Evolutionary conservation across 208 protist species (phyloP).

Genomic region (Endotrypanum monterogeii): DNA sequence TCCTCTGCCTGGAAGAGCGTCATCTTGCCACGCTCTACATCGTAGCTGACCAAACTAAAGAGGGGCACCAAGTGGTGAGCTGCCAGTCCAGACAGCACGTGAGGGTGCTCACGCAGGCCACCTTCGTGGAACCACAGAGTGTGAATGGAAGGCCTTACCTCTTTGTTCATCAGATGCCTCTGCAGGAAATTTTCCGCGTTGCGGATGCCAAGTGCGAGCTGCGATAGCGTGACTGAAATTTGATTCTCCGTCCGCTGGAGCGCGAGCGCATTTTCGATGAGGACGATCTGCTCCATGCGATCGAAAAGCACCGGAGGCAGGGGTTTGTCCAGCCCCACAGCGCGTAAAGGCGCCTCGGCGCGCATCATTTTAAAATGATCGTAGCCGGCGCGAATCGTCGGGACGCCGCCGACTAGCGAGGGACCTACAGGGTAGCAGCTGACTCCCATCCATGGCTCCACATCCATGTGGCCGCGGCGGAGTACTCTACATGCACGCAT

Average conservation of each 20-base stretch:
- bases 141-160: conserved; percentile 83
- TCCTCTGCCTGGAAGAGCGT: conserved; percentile 69
- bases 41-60: conserved; percentile 85
- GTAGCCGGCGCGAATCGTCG: conserved; percentile 62
- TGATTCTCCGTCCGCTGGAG: conserved; percentile 84
- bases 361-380: conserved; percentile 70
- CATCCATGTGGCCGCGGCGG: conserved; percentile 57
- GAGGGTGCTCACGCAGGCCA: conserved; percentile 70
- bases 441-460: conserved; percentile 82
- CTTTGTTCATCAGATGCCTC: conserved; percentile 74
- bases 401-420: conserved; percentile 55
- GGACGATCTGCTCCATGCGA: conserved; percentile 81
- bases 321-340: conserved; percentile 62
- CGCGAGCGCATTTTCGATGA: conserved; percentile 86
- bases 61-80: conserved; percentile 91
- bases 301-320: conserved; percentile 85
- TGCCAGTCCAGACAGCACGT: conserved; percentile 76
- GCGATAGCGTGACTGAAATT: conserved; percentile 82
- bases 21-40: conserved; percentile 89
- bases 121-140: conserved; percentile 88
- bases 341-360: conserved; percentile 62
- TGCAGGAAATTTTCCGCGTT: conserved; percentile 89
- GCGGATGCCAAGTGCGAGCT: conserved; percentile 79
- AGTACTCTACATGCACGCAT: conserved; percentile 36
- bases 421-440: conserved; percentile 74